Percentiles rank a stretch among this genome's conserved stretches.
Conservation (phyloP, 2,329 filamentous ascomycete genomes). For the Xylaria sp. region DNA sequence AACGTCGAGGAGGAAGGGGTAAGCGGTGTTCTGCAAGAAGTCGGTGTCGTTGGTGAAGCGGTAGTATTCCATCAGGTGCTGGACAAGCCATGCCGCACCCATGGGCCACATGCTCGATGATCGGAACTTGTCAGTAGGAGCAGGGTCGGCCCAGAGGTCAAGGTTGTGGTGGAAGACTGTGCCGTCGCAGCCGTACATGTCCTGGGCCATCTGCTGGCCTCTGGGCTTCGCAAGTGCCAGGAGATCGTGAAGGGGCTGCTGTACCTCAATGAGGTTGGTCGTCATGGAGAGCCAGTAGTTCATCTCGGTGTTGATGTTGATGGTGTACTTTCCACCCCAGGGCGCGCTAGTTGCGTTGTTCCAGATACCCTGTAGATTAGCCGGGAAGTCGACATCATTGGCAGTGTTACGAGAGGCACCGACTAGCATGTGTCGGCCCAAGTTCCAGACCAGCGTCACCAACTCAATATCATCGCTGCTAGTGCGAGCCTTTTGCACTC, state of each 20-base stretch:
- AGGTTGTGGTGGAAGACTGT: slow-evolving; percentile 38
- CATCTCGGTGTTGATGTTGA: slow-evolving; percentile 23
- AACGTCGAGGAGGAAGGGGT: slow-evolving; percentile 33
- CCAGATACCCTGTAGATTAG: slow-evolving; percentile 9
- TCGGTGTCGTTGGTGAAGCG: slow-evolving; percentile 31
- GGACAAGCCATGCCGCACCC: slow-evolving; percentile 37
- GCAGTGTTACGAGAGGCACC: slow-evolving; percentile 6
- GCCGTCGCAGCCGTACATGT: slow-evolving; percentile 36
- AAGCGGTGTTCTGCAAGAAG: slow-evolving; percentile 25
- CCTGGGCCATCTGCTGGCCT: slow-evolving; percentile 33
- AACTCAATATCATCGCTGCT: slow-evolving; percentile 2
- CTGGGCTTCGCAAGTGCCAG: slow-evolving; percentile 23
- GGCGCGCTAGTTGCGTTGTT: slow-evolving; percentile 1
- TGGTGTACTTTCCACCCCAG: slow-evolving; percentile 11
- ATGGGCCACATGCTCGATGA: slow-evolving; percentile 35
- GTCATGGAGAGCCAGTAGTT: slow-evolving; percentile 28
- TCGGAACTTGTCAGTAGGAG: slow-evolving; percentile 28
- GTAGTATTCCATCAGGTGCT: slow-evolving; percentile 38
- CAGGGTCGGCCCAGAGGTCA: slow-evolving; percentile 37
- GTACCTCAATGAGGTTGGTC: slow-evolving; percentile 35
- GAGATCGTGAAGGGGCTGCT: slow-evolving; percentile 36
- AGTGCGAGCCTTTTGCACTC: background rate
- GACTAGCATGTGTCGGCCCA: slow-evolving; percentile 7
- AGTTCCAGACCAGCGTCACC: slow-evolving; percentile 3
- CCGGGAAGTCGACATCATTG: slow-evolving; percentile 1